A percentile compares a stretch with the other conserved stretches of the same genome.
Conservation (phyloP, 148 eudicot species). For the Salicornia ramosissima region DNA sequence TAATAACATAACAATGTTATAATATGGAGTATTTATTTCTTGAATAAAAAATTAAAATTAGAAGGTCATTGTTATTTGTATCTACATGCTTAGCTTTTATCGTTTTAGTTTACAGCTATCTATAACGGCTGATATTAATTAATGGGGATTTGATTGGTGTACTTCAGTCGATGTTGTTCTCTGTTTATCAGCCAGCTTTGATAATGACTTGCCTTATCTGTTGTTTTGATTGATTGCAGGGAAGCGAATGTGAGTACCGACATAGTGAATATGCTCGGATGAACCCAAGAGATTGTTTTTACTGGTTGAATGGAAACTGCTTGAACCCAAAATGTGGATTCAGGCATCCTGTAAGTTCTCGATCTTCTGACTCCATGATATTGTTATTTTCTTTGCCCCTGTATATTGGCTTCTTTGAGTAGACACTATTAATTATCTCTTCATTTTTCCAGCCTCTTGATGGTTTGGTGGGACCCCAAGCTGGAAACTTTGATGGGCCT, state of each 20-base stretch:
- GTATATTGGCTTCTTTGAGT: not conserved
- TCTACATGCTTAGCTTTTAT: not conserved
- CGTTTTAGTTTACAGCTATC: not conserved
- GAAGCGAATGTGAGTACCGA: constrained; percentile 92
- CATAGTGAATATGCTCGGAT: constrained; percentile 90
- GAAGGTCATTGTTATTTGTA: not conserved
- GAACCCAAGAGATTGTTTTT: constrained; percentile 89
- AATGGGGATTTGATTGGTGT: not conserved
- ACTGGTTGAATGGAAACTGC: constrained; percentile 80
- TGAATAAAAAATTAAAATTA: not conserved
- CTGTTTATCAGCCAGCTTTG: not conserved
- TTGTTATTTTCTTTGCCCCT: not conserved
- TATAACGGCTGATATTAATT: not conserved
- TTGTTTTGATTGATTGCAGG: constrained; percentile 35
- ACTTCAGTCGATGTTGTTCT: not conserved
- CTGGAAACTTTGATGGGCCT: constrained; percentile 41
- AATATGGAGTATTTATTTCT: too few species aligned
- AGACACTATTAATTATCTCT: constrained; percentile 6
- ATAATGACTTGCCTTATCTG: constrained; percentile 1
- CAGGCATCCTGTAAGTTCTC: constrained; percentile 80
- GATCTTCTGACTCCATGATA: not conserved
- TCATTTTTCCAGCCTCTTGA: constrained; percentile 68
- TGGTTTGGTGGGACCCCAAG: constrained; percentile 51
- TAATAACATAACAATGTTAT: too few species aligned
- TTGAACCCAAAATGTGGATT: constrained; percentile 78